These are phyloP conservation scores for Diutina ranongensis DNA, from an alignment of 1,139 yeast genomes.

Conservation along the genomic window DNA sequence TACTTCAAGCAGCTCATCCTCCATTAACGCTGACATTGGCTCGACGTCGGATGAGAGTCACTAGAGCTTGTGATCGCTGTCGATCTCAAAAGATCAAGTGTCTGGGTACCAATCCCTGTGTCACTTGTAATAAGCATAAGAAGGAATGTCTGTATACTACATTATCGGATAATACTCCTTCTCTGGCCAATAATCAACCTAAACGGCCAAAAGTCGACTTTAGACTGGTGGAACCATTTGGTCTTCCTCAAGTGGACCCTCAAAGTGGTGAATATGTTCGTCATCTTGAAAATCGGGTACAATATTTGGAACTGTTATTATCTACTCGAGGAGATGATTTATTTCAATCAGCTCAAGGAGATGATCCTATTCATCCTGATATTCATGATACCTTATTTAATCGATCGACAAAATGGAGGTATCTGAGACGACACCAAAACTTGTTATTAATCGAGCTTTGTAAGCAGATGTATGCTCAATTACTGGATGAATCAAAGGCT, in stretches of 20 bases:
- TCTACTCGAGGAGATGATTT: constrained; percentile 13
- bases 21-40: constrained; percentile 3
- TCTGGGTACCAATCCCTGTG: constrained; percentile 45
- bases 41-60: constrained; percentile 26
- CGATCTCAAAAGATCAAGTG: constrained; percentile 52
- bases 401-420: constrained; percentile 33
- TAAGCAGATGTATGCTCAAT: constrained; percentile 21
- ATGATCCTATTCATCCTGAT: constrained; percentile 5
- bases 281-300: constrained; percentile 28
- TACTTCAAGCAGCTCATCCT: constrained; percentile 2
- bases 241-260: neutral
- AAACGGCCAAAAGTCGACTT: constrained; percentile 1
- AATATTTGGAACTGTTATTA: constrained; percentile 26
- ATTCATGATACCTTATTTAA: neutral
- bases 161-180: neutral
- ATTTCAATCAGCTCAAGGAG: constrained; percentile 12
- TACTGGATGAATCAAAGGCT: constrained; percentile 26
- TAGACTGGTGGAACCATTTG: constrained; percentile 4
- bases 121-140: constrained; percentile 33
- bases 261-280: neutral
- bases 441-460: constrained; percentile 38
- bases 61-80: constrained; percentile 45
- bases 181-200: neutral
- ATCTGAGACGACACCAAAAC: constrained; percentile 38
- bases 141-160: constrained; percentile 25